Evolutionary conservation across 1,284 basidiomycete genomes (phyloP), one percentile per base, ranked within the genome.

Genomic region (Leccinum angustisporum): DNA sequence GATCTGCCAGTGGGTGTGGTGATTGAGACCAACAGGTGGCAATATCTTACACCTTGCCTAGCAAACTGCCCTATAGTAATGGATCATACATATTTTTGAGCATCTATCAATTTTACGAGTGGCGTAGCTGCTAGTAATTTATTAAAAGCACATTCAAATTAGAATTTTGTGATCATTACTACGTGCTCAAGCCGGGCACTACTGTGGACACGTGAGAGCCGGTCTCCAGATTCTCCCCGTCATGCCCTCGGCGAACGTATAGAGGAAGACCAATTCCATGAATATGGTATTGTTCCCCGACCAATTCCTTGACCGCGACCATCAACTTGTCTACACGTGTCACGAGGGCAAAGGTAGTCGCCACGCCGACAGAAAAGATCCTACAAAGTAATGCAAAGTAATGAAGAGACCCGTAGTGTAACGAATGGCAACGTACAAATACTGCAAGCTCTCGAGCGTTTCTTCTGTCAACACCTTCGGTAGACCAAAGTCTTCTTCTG

Each of bases 271-370:
- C 86, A n/a, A 90, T 75, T 0, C 89, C 89, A 60, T 87, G 82
- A 16, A 91, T 89, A 69, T 91, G 87, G 67, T 90, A 92, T 66
- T 89, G 88, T 71, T 93, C 90, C 0, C 91, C 91, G 0, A 93
- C 91, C 56, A 93, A 77, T 70, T 91, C 88, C 70, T 93, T 93
- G 14, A 85, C 83, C 2, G 89, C 89, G 1, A 91, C 68, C 87
- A 91, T 91, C 54, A 93, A 74, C 61, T 83, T 78, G 67, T 93
- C 91, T 46, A 93, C 74, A 5, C 87, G 79, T 11, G 82, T 81
- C 34, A 92, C 77, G 56, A 93, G 83, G 0, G 83, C 82, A 65
- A 85, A 91, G 0, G 87, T 79, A 1, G 87, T 89, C 0, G 87
- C 83, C 30, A 90, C 86, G 10, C 89, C 91, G n/a, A 91, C 89